A percentile compares a stretch with the other conserved stretches of the same genome.
These are phyloP conservation scores for Corchorus olitorius DNA, from an alignment of 345 rosid genomes.

Conservation along the genomic window DNA sequence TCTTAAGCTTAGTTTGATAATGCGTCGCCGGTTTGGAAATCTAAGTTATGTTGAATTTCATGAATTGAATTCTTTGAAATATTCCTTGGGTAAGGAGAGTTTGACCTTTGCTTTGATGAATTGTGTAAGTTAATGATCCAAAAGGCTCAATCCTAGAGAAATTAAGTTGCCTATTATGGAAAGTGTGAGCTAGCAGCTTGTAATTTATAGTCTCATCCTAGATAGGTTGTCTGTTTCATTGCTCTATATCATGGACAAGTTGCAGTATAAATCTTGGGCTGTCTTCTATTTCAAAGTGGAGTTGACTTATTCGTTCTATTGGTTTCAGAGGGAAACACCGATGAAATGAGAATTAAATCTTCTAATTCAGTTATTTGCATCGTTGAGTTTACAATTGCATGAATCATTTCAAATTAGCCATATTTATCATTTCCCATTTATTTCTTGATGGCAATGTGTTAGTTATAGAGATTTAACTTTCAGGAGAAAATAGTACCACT, in stretches of 20 bases:
- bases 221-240: neutral
- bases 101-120: no score
- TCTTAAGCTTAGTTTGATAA: neutral
- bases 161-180: neutral
- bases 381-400: neutral
- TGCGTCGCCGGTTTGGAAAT: neutral
- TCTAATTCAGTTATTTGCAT: neutral
- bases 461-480: slow-evolving; percentile 2
- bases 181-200: neutral
- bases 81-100: neutral
- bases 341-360: neutral
- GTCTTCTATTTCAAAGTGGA: neutral
- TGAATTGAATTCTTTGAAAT: neutral
- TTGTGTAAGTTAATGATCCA: neutral
- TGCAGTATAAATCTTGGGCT: neutral
- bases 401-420: neutral
- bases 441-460: neutral
- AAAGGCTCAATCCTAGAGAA: neutral
- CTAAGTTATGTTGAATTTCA: no score
- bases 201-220: neutral
- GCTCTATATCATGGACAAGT: neutral
- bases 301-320: neutral
- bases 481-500: neutral
- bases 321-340: neutral
- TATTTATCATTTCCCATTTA: neutral